Base-by-base conservation (phyloP, 2,329 filamentous ascomycete species). In the Fusarium sp. region DNA sequence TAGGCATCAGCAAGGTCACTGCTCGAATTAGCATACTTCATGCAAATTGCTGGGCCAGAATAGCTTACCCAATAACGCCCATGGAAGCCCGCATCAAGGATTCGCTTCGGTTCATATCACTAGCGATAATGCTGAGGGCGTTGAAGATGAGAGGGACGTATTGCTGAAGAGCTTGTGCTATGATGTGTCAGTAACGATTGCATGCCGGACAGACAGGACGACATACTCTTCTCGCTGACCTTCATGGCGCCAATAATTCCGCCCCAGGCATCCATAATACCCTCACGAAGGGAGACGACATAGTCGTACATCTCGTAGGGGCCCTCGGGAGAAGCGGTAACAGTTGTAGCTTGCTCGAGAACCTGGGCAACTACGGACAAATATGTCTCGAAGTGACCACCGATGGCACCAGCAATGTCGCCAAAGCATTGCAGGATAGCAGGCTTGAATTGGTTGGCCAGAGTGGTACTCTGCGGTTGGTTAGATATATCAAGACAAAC, bases 251-350 rank as follows among this genome's bases (percentile, higher is more conserved):
- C 91, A 80, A 99, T 95, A 75, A 98, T 96, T 76, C 96, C 96
- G 79, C 95, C 95, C 95, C 97, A 99, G 39, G 96, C 96, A 87
- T 99, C 96, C 92, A 98, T 98, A 76, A 99, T 98, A 77, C 96
- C 96, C 82, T 99, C 97, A 61, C 96, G 92, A 55, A 99, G 89
- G 26, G 95, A 98, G 74, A 97, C 90, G 77, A 99, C 92, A 81
- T 99, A 99, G 84, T 98, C 96, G 66, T 95, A 92, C 93, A 98
- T 97, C 84, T 99, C 96, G 78, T 95, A 96, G 57, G 93, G 93
- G 67, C 93, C 92, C 75, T 98, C 95, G 35, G 91, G 88, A 64
- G 90, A 90, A 47, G 94, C 90, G 38, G 92, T 93, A 64, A 99
- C 94, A 50, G 89, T 91, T 24, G 95, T 93, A 63, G 96, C 96